Conservation (phyloP, 192 early-diverging fungal species). For the Coemansia sp. region DNA sequence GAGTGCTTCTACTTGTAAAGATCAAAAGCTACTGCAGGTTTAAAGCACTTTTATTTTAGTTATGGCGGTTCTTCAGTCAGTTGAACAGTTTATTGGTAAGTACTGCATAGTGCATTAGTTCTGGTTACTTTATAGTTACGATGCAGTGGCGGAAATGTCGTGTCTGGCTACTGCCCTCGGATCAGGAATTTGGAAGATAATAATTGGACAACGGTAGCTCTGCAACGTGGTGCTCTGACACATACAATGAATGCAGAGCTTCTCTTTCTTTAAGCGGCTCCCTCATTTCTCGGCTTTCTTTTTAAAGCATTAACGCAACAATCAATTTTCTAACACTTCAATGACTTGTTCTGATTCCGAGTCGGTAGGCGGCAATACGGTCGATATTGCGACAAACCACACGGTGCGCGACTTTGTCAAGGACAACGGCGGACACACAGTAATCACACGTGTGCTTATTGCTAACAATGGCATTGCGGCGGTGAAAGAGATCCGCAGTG, state of each 20-base stretch:
- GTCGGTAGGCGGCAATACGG: constrained; percentile 66
- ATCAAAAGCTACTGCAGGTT: constrained; percentile 3
- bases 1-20: background rate
- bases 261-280: too few relatives aligned
- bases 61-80: constrained; percentile 38
- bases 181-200: too few relatives aligned
- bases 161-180: too few relatives aligned
- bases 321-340: too few relatives aligned
- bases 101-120: constrained; percentile 4
- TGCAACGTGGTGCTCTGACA: too few relatives aligned
- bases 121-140: too few relatives aligned
- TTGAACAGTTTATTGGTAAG: constrained; percentile 54
- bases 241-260: too few relatives aligned
- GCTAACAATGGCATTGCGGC: constrained; percentile 99
- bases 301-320: too few relatives aligned
- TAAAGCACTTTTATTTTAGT: background rate
- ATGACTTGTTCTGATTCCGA: too few relatives aligned
- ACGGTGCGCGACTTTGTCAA: constrained; percentile 75
- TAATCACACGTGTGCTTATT: constrained; percentile 93
- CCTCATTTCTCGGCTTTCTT: too few relatives aligned
- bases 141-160: too few relatives aligned
- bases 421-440: constrained; percentile 76
- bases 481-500: constrained; percentile 97
- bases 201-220: too few relatives aligned
- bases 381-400: constrained; percentile 63